phyloP scores from a whole-genome alignment of 257 asterid genomes.

The Capsicum pubescens region DNA sequence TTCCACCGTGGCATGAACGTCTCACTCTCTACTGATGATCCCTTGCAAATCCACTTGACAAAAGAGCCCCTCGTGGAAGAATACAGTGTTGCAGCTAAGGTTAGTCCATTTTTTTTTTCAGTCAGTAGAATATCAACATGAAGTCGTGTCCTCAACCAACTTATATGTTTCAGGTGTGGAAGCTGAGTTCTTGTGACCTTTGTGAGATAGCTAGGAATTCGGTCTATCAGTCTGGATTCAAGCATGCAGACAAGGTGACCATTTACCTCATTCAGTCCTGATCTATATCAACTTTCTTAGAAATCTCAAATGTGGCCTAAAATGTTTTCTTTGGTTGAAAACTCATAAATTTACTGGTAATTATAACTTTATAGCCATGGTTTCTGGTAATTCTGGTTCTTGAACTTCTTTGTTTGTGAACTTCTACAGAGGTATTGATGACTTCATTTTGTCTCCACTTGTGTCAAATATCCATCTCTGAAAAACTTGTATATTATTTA shows the following conservation, averaged over 20 bases:
- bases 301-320: neutral
- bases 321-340: conserved; percentile 25
- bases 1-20: conserved; percentile 94
- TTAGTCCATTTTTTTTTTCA: conserved; percentile 33
- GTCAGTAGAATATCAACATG: conserved; percentile 19
- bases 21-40: conserved; percentile 87
- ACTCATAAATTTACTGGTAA: neutral
- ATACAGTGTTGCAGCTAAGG: conserved; percentile 98
- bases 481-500: neutral
- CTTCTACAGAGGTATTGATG: neutral
- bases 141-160: conserved; percentile 33
- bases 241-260: conserved; percentile 83
- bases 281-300: neutral
- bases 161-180: conserved; percentile 74
- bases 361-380: neutral
- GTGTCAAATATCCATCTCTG: neutral
- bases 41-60: conserved; percentile 91
- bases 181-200: conserved; percentile 93
- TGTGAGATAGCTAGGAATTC: conserved; percentile 96
- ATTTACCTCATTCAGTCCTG: neutral
- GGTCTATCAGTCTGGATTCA: conserved; percentile 92
- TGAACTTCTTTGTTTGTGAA: neutral
- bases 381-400: conserved; percentile 14
- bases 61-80: conserved; percentile 97
- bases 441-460: conserved; percentile 15